Conservation (phyloP, 805 yeast species). For the Candida koratica region DNA sequence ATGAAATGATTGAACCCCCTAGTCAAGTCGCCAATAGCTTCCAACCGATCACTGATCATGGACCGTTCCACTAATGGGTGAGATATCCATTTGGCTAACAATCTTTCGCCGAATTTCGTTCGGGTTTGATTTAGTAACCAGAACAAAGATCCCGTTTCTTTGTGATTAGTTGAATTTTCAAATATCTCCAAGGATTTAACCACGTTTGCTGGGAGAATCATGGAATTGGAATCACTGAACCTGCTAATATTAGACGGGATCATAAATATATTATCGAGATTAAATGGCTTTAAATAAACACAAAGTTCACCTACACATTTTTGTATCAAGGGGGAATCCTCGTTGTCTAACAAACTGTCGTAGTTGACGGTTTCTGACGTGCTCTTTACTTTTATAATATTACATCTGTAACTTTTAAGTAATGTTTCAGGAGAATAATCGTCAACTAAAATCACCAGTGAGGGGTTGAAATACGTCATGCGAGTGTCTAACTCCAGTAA, state of each 20-base stretch:
- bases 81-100: conserved; percentile 68
- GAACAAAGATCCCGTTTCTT: conserved; percentile 62
- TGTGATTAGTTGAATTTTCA: conserved; percentile 53
- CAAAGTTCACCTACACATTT: conserved; percentile 45
- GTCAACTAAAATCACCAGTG: conserved; percentile 56
- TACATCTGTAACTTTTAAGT: conserved; percentile 15
- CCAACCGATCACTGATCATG: conserved; percentile 56
- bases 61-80: conserved; percentile 59
- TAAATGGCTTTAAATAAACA: conserved; percentile 58
- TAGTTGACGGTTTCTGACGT: neutral
- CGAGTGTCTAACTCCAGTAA: conserved; percentile 72
- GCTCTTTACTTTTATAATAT: conserved; percentile 7
- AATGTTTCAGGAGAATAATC: conserved; percentile 15
- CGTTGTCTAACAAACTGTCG: conserved; percentile 12
- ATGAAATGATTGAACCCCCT: conserved; percentile 29
- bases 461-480: conserved; percentile 67
- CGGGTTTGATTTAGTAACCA: conserved; percentile 81
- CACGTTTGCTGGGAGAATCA: conserved; percentile 61
- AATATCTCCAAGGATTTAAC: conserved; percentile 73
- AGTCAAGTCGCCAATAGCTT: conserved; percentile 44
- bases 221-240: conserved; percentile 50
- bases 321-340: conserved; percentile 21
- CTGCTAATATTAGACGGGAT: conserved; percentile 47
- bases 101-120: conserved; percentile 70
- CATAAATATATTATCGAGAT: conserved; percentile 53